Evolutionary conservation across 2,329 filamentous ascomycete species (phyloP), one percentile per base, ranked within the genome.

Genomic region (Talaromyces sp.): DNA sequence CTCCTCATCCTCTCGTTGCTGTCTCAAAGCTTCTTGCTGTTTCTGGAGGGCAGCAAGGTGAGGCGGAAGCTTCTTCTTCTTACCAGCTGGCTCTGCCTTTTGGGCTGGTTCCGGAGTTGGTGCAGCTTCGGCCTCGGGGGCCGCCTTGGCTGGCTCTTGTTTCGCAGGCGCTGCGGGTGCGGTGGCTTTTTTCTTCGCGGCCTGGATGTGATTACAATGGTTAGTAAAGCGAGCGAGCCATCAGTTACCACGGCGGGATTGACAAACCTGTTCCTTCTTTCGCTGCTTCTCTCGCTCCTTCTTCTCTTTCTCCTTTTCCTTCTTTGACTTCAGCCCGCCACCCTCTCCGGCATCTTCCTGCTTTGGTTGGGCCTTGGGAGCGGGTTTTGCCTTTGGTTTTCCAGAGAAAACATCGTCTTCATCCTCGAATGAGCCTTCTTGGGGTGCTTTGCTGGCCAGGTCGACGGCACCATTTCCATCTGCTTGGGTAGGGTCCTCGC

Each of bases 271-370:
- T 78, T 99, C 95, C 86, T 93, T 99, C 82, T 99, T 99, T 68
- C 93, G 85, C 80, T 95, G 91, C 86, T 99, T 99, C 82, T 99
- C 95, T 64, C 92, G 88, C 81, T 99, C 95, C 81, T 97, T 99
- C 84, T 93, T 98, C 72, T 93, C 84, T 78, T 92, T 96, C 77
- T 99, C 95, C 81, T 99, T 99, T 81, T 99, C 93, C 62, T 96
- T 95, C 85, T 98, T 99, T 44, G 92, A 96, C 80, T 98, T 87
- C 55, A 98, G 83, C 60, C 87, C 85, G 52, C 88, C 88, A 62
- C 81, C 81, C 4, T 81, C 82, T 11, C 78, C 82, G 19, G 82
- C 82, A 22, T 81, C 82, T 19, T 69, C 69, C n/a, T 65, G 65
- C 36, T 67, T 71, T 15, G 77, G 75, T 55, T 80, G 75, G 65